These are phyloP conservation scores for Juncus inflexus DNA, from an alignment of 176 grass and related monocot genomes.

Conservation along the genomic window DNA sequence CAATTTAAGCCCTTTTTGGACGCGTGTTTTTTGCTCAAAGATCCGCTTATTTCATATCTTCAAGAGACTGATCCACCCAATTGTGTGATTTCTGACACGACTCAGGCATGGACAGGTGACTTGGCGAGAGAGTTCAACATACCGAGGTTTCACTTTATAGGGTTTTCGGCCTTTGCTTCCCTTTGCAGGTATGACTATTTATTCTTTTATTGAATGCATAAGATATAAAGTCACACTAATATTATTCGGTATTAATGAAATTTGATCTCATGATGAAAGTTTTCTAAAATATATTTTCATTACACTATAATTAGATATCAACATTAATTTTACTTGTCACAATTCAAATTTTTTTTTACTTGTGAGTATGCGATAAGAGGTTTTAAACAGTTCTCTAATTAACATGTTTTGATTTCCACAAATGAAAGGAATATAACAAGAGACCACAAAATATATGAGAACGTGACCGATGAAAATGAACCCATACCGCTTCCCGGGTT, in stretches of 20 bases:
- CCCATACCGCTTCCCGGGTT: conserved; percentile 11
- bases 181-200: background rate
- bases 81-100: conserved; percentile 16
- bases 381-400: too few species aligned
- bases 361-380: too few species aligned
- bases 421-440: background rate
- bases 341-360: background rate
- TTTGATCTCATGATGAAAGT: too few species aligned
- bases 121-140: conserved; percentile 3
- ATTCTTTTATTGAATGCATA: too few species aligned
- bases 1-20: background rate
- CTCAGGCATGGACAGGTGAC: conserved; percentile 12
- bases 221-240: too few species aligned
- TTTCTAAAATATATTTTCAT: too few species aligned
- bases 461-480: background rate
- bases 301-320: too few species aligned
- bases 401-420: too few species aligned
- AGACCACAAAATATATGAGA: background rate
- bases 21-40: background rate
- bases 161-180: conserved; percentile 7
- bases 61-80: background rate
- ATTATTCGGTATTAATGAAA: too few species aligned
- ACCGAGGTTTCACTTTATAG: conserved; percentile 15
- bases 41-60: conserved; percentile 20
- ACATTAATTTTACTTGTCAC: too few species aligned